Conservation (phyloP, 805 yeast species). For the Vanderwaltozyma yarrowii region DNA sequence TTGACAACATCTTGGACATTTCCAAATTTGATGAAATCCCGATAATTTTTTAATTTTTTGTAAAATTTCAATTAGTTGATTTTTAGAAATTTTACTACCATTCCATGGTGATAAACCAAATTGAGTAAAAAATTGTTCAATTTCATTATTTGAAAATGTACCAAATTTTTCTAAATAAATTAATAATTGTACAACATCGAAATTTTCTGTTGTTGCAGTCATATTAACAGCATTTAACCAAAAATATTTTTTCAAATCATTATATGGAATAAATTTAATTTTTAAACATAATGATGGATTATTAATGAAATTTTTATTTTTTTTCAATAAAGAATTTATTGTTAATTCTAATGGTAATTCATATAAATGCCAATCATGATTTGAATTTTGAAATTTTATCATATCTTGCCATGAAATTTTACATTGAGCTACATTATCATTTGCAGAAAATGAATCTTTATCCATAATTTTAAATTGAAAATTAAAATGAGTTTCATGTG, state of each 20-base stretch:
- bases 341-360: conserved; percentile 31
- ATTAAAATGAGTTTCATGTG: conserved; percentile 54
- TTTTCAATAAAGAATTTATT: conserved; percentile 2
- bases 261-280: conserved; percentile 59
- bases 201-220: conserved; percentile 33
- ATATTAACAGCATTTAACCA: conserved; percentile 52
- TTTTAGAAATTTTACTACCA: conserved; percentile 38
- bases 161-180: conserved; percentile 46
- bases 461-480: conserved; percentile 70
- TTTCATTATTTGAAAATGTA: conserved; percentile 43
- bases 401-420: conserved; percentile 46
- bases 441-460: conserved; percentile 71
- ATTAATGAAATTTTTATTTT: too few species aligned
- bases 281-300: conserved; percentile 36
- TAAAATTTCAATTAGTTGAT: conserved; percentile 38
- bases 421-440: conserved; percentile 70
- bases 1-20: conserved; percentile 73
- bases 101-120: conserved; percentile 38
- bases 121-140: conserved; percentile 41
- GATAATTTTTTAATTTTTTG: conserved; percentile 31
- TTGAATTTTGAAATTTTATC: conserved; percentile 21
- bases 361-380: conserved; percentile 19
- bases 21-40: conserved; percentile 40
- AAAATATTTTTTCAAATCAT: conserved; percentile 50
- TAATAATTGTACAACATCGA: conserved; percentile 45